Evolutionary conservation across 495 filamentous ascomycete genomes (phyloP), one percentile per base, ranked within the genome.

Genomic region (Penicillium riverlandense): DNA sequence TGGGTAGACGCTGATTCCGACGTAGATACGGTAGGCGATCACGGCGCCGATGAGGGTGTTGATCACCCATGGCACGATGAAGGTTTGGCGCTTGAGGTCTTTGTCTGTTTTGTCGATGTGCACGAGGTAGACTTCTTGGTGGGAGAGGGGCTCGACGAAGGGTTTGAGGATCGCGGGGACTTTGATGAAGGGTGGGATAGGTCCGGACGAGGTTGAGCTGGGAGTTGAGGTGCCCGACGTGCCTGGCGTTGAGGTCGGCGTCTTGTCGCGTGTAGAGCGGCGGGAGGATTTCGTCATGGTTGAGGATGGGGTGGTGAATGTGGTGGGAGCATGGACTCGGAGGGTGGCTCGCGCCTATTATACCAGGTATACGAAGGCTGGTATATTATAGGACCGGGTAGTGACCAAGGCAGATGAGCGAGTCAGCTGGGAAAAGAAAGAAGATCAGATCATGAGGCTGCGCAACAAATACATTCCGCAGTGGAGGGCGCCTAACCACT

Each of bases 11-110:
- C 81, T 83, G 11, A 75, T 37, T 54, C 80, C 78, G 57, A 65
- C 58, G 57, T 73, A 83, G 15, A 79, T 58, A 13, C 88, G 79
- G 57, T 73, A 79, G 35, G 70, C 54, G 53, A 92, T 75, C 7
- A 84, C 55, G 6, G 65, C 52, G 15, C 68, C 61, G 42, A 94
- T 73, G 44, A 64, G 57, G 35, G 80, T 36, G 63, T 94, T 94
- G 62, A 90, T 76, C 13, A 79, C 48, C 37, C 82, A 66, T 35
- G 88, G 86, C 4, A 91, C 78, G 34, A 74, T 36, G 70, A 91
- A 95, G 58, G 88, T 78, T 51, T 85, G 82, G 47, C 72, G 73
- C 65, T 94, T 95, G 70, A 85, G 77, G 28, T 70, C 67, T 16
- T 49, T 51, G 0, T 75, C 76, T 35, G 81, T 77, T 32, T 54